Evolutionary conservation across 371 early-diverging fungal genomes (phyloP).

Genomic region (Enterocytospora artemiae): DNA sequence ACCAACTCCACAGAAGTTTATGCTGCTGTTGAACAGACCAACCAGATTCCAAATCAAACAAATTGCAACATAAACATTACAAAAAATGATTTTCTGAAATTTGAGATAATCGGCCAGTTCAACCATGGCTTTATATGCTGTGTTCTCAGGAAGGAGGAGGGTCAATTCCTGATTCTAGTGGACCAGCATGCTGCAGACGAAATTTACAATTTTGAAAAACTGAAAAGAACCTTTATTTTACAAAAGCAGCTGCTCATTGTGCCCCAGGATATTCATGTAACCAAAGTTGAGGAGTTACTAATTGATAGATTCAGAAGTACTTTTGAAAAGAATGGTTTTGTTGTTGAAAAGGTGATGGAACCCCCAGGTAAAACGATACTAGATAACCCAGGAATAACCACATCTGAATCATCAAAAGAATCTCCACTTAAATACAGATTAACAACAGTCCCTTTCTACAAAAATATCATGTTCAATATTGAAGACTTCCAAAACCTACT

Average conservation of each 20-base stretch:
- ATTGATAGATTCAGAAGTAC: conserved; percentile 66
- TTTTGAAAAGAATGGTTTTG: conserved; percentile 59
- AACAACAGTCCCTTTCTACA: conserved; percentile 45
- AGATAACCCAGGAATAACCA: neutral
- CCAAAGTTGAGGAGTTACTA: conserved; percentile 66
- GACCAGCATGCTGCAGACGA: conserved; percentile 97
- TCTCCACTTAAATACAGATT: conserved; percentile 12
- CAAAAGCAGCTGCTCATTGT: conserved; percentile 62
- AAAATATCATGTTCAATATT: conserved; percentile 36
- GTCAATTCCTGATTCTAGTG: conserved; percentile 70
- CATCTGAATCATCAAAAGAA: too few species aligned
- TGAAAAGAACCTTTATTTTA: conserved; percentile 51
- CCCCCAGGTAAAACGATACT: too few species aligned
- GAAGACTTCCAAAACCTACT: conserved; percentile 50
- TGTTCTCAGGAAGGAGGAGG: conserved; percentile 58
- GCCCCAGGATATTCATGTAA: conserved; percentile 63
- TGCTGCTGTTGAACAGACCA: neutral
- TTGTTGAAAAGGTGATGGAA: conserved; percentile 23
- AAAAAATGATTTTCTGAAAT: conserved; percentile 69
- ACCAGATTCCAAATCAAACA: neutral
- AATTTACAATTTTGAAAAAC: conserved; percentile 79
- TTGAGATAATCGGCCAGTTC: conserved; percentile 86
- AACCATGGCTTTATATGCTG: conserved; percentile 90
- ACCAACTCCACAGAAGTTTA: too few species aligned
- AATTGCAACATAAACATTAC: conserved; percentile 1